Conservation (phyloP, 1,139 yeast species). For the Lodderomyces theae region DNA sequence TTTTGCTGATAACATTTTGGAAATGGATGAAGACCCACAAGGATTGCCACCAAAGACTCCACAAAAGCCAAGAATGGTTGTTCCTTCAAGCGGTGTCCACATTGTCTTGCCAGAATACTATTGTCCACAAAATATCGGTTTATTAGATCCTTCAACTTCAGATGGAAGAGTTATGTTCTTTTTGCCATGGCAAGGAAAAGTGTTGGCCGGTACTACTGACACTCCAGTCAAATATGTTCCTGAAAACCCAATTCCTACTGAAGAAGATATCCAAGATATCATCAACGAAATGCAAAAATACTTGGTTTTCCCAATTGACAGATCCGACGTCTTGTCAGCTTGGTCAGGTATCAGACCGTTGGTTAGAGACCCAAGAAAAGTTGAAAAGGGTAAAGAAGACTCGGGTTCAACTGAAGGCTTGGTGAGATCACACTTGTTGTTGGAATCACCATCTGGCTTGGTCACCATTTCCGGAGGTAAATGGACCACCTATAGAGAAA, state of each 20-base stretch:
- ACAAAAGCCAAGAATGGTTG: conserved; percentile 71
- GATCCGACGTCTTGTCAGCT: conserved; percentile 90
- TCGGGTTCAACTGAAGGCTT: conserved; percentile 68
- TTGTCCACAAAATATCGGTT: conserved; percentile 85
- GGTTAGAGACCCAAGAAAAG: conserved; percentile 77
- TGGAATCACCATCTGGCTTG: conserved; percentile 64
- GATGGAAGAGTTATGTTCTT: conserved; percentile 98
- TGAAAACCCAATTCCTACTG: conserved; percentile 80
- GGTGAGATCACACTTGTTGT: conserved; percentile 85
- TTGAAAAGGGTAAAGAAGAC: conserved; percentile 46
- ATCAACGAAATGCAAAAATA: conserved; percentile 86
- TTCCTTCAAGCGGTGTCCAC: conserved; percentile 94
- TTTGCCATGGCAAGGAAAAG: conserved; percentile 98
- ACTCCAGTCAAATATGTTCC: conserved; percentile 74
- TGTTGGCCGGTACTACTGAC: conserved; percentile 95
- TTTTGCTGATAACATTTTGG: conserved; percentile 77
- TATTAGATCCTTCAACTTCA: conserved; percentile 86
- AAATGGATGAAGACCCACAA: conserved; percentile 74
- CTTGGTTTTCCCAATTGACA: conserved; percentile 80
- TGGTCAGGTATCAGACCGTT: conserved; percentile 98
- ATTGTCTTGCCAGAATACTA: conserved; percentile 89
- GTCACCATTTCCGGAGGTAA: conserved; percentile 95
- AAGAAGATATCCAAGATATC: conserved; percentile 87
- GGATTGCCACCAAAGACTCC: conserved; percentile 58
- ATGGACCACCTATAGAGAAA: conserved; percentile 97